Evolutionary conservation across 805 yeast genomes (phyloP), one percentile per base, ranked within the genome.

Genomic region (fission yeast (Schizosaccharomyces pombe)): DNA sequence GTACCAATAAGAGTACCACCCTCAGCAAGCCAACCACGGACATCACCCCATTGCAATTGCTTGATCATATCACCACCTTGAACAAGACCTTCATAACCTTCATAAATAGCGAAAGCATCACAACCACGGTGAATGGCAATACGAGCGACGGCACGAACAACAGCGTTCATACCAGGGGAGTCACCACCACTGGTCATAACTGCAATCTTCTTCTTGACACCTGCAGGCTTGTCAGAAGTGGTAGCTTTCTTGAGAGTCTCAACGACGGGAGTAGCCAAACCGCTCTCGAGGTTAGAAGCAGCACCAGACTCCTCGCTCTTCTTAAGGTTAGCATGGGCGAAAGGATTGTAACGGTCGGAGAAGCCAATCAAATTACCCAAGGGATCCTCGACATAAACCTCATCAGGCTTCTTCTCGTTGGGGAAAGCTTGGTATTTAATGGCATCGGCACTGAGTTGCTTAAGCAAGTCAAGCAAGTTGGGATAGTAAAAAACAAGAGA

Each of bases 181-280:
- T 91, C 99, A 68, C 99, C 98, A 61, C 98, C 98, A 0, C 95
- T 85, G 4, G 97, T 91, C 89, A 91, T 86, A 53, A 91, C 91
- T 3, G 94, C 98, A 59, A 91, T 84, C 60, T 78, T 77, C 67
- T 78, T 70, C 61, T 68, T 65, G 57, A 57, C 63, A 37, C 60
- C 58, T 5, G 40, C 30, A 9, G 54, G 30, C 47, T 32, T 22
- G n/a, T 14, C 29, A 14, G 47, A 16, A 19, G 40, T 57, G 22
- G 53, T 30, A 8, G 33, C 26, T 19, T 32, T 30, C 2, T 26
- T 49, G 26, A 30, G 3, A 19, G 28, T 16, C 9, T 40, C 9
- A 14, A 51, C 30, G 12, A 22, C 52, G 22, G 55, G 55, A 9
- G 49, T 43, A 43, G 49, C 19, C 9, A 24, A 22, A 22, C 49